A percentile compares a stretch with the other conserved stretches of the same genome.
phyloP scores from a whole-genome alignment of 169 alveolate species.

The Miamiensis avidus region DNA sequence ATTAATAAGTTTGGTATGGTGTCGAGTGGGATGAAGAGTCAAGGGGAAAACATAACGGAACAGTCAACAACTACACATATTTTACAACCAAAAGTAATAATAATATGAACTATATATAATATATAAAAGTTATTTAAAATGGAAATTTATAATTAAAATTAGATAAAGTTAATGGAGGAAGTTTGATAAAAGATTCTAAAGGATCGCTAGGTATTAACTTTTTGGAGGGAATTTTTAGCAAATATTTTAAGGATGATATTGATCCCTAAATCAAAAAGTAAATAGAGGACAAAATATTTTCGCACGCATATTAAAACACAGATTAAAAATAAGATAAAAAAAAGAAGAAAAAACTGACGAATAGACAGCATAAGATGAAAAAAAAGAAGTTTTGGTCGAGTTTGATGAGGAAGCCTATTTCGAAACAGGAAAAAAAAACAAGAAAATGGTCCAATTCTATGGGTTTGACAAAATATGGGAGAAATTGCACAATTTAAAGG shows the following conservation, averaged over 20 bases:
- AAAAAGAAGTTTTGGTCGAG: constrained; percentile 36
- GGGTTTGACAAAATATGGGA: constrained; percentile 44
- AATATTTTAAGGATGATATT: constrained; percentile 42
- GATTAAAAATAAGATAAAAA: neutral
- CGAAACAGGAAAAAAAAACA: constrained; percentile 41
- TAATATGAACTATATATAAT: neutral
- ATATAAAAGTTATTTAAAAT: too few relatives aligned
- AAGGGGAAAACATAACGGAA: constrained; percentile 73
- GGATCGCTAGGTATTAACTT: constrained; percentile 57
- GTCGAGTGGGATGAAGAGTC: constrained; percentile 69
- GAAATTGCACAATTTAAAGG: constrained; percentile 26
- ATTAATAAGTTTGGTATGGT: constrained; percentile 61
- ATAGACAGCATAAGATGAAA: neutral
- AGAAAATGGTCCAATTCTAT: constrained; percentile 47
- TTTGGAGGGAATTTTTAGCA: constrained; percentile 49
- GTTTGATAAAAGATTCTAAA: constrained; percentile 53
- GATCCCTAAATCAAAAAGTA: neutral
- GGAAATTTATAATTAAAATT: too few relatives aligned
- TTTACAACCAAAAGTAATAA: constrained; percentile 54
- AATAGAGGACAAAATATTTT: constrained; percentile 8
- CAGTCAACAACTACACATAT: constrained; percentile 59
- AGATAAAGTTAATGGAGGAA: constrained; percentile 32
- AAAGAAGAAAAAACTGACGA: constrained; percentile 1
- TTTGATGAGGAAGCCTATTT: constrained; percentile 45
- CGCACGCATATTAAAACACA: neutral